Evolutionary conservation across 1,139 yeast species (phyloP).

Genomic region (Hansenula sp.): DNA sequence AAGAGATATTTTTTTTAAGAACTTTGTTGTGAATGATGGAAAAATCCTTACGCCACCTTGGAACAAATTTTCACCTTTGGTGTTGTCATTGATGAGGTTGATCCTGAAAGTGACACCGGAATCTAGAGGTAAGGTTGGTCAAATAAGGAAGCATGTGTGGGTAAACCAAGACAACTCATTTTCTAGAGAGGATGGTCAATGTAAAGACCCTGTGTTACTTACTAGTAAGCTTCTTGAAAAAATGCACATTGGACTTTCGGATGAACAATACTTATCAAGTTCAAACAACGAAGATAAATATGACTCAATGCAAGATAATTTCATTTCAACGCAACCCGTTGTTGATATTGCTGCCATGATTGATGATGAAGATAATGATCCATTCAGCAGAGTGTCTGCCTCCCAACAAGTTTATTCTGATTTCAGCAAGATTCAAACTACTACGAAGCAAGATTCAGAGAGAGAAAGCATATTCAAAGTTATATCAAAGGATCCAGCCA

Average conservation of each 20-base stretch:
- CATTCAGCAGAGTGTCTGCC: constrained; percentile 22
- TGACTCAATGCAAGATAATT: constrained; percentile 13
- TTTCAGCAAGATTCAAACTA: constrained; percentile 22
- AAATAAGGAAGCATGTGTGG: constrained; percentile 51
- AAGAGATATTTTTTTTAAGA: constrained; percentile 43
- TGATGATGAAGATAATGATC: constrained; percentile 30
- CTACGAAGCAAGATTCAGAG: constrained; percentile 18
- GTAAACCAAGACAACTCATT: constrained; percentile 36
- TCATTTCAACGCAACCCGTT: constrained; percentile 31
- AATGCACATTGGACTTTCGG: constrained; percentile 43
- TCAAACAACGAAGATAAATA: constrained; percentile 11
- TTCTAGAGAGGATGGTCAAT: constrained; percentile 39
- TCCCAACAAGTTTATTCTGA: constrained; percentile 31
- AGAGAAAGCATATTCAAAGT: constrained; percentile 31
- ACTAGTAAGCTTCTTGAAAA: constrained; percentile 40
- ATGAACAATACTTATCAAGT: constrained; percentile 26
- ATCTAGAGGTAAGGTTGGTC: constrained; percentile 36
- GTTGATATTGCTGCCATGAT: constrained; percentile 29
- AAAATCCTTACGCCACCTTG: constrained; percentile 45
- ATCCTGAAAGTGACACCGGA: constrained; percentile 43
- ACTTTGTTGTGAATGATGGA: constrained; percentile 39
- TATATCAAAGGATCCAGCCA: constrained; percentile 45
- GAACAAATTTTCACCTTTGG: constrained; percentile 43
- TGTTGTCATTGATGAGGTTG: constrained; percentile 46
- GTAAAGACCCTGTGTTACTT: constrained; percentile 44